Evolutionary conservation across 768 basidiomycete species (phyloP).

Genomic region (Mycena venus): DNA sequence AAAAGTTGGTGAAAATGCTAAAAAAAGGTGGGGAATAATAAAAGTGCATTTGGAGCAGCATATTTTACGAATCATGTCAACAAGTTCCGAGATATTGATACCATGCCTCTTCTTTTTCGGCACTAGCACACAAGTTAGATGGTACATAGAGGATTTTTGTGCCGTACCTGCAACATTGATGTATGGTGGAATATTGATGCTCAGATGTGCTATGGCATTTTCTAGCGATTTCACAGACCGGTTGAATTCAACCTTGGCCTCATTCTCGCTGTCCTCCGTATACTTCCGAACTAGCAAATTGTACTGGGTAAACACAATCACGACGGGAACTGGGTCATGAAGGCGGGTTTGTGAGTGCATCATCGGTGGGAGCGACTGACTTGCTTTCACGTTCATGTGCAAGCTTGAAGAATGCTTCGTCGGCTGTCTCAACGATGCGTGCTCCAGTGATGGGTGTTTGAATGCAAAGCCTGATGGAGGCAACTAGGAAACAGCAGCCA

Average conservation of each 20-base stretch:
- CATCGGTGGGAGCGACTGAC: neutral
- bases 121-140: too few species aligned
- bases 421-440: neutral
- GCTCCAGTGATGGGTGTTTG: neutral
- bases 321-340: neutral
- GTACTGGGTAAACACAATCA: conserved; percentile 1
- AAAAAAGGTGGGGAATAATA: too few species aligned
- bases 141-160: neutral
- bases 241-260: neutral
- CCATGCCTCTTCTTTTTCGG: neutral
- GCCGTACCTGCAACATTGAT: neutral
- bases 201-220: neutral
- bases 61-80: neutral
- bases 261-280: neutral
- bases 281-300: neutral
- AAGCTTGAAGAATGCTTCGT: neutral
- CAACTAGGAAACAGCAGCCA: neutral
- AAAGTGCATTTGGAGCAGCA: too few species aligned
- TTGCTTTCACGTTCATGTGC: neutral
- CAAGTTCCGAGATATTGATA: neutral
- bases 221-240: neutral
- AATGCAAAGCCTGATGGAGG: conserved; percentile 2
- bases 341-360: neutral
- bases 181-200: neutral
- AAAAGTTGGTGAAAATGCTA: too few species aligned